Base-by-base conservation (phyloP, 805 yeast genomes). In the Blastobotrys peoriensis region DNA sequence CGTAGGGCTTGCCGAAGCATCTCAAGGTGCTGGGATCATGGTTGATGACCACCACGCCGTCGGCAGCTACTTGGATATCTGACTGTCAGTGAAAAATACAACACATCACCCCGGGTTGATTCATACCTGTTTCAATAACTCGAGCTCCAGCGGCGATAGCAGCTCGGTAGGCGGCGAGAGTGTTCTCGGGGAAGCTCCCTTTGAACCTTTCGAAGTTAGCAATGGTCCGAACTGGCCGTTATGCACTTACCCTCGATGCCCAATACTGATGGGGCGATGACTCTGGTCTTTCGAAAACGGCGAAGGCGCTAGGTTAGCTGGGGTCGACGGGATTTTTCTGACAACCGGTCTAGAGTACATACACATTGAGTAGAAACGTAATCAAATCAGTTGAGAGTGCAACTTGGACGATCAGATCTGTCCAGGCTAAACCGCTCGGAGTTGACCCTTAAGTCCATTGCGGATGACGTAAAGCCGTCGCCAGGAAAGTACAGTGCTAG, bases 11-110 rank as follows among this genome's bases (percentile, higher is more conserved):
- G 42, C 71, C 64, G 63, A 75, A 78, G 30, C 70, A 66, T 43
- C 83, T 67, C 3, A 70, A 72, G 0, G 81, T 69, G 39, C 57
- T 61, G 3, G 70, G 62, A 47, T 78, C 83, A 52, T 78, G 84
- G 49, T 73, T 72, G 40, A 78, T 64, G 16, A 78, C 76, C 2
- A 77, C 70, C 3, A 65, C 65, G n/a, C 75, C 75, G 53, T 78
- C 84, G 2, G 56, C 52, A 1, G 79, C 65, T 48, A 76, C 65
- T 54, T 77, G 83, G 23, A 78, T 60, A 54, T 78, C 84, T 22
- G n/a, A n/a, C 22, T 36, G 27, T n/a, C 18, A 10, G n/a, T 33
- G n/a, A n/a, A n/a, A n/a, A n/a, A n/a, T n/a, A n/a, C n/a, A 33
- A 18, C 35, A 33, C 30, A 13, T 9, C 13, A 25, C 8, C 8